Evolutionary conservation across 495 filamentous ascomycete species (phyloP).

Genomic region (Paragyromitra xinjiangensis): DNA sequence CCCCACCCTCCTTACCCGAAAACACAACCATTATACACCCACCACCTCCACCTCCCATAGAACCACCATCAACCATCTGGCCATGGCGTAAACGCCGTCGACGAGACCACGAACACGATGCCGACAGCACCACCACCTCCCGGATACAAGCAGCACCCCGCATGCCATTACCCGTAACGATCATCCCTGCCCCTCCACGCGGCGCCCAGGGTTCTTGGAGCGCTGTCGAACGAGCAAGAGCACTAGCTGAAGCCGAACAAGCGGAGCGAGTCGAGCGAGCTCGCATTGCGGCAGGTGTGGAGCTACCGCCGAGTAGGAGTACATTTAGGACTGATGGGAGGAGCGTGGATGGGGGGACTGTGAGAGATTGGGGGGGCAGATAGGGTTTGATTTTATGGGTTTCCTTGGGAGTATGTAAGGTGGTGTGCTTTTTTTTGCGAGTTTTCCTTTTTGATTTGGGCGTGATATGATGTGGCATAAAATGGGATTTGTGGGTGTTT

Average conservation of each 20-base stretch:
- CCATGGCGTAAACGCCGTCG: conserved; percentile 56
- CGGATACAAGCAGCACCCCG: conserved; percentile 43
- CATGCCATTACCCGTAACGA: conserved; percentile 67
- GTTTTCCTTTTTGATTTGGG: neutral
- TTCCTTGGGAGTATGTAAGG: no score
- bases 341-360: conserved; percentile 4
- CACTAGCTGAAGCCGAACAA: conserved; percentile 29
- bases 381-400: conserved; percentile 4
- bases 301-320: conserved; percentile 37
- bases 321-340: conserved; percentile 29
- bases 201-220: conserved; percentile 44
- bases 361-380: neutral
- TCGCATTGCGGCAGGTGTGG: conserved; percentile 16
- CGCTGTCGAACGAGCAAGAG: conserved; percentile 43
- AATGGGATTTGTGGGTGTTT: neutral
- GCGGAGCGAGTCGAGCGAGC: conserved; percentile 12
- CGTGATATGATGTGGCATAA: neutral
- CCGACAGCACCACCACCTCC: neutral
- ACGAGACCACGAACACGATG: conserved; percentile 8
- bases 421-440: neutral
- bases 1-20: conserved; percentile 26
- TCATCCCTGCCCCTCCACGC: conserved; percentile 73
- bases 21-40: conserved; percentile 24
- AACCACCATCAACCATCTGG: conserved; percentile 44
- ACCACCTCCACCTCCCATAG: conserved; percentile 43